Conservation (phyloP, 306 rosid genomes). For the Lathyrus aphaca region DNA sequence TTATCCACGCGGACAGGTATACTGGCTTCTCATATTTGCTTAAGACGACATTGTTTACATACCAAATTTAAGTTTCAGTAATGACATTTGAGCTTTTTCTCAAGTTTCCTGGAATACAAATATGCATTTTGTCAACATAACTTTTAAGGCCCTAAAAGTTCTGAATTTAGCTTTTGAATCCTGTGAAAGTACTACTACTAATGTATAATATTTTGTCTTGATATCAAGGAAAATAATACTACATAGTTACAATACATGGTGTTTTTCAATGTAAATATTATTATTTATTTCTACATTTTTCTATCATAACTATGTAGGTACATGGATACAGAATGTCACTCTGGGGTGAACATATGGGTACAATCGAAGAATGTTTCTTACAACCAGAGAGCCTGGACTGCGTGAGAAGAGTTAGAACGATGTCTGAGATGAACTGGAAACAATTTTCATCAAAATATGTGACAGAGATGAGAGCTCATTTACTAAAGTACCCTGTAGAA, state of each 20-base stretch:
- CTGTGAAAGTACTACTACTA: not conserved
- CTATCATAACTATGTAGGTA: constrained; percentile 48
- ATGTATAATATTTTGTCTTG: not conserved
- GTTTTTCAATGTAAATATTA: not conserved
- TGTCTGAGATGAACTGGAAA: constrained; percentile 80
- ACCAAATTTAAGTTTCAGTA: constrained; percentile 6
- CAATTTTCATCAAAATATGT: constrained; percentile 66
- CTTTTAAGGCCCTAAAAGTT: not conserved
- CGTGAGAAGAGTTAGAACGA: constrained; percentile 63
- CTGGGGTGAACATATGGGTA: constrained; percentile 88
- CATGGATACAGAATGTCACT: constrained; percentile 93
- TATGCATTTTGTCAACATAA: too few species aligned
- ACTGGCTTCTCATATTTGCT: constrained; percentile 26
- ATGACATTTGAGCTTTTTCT: constrained; percentile 11
- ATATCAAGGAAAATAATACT: constrained; percentile 2
- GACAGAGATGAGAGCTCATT: constrained; percentile 83
- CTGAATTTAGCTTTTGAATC: constrained; percentile 9
- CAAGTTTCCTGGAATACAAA: not conserved
- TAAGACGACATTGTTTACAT: not conserved
- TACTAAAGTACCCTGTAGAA: constrained; percentile 83
- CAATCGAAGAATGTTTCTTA: constrained; percentile 64
- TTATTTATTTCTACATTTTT: not conserved
- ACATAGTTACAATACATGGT: constrained; percentile 7
- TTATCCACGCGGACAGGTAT: constrained; percentile 82
- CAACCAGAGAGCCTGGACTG: constrained; percentile 85